Percentiles rank a stretch among this genome's conserved stretches.
phyloP scores from a whole-genome alignment of 2,329 filamentous ascomycete species.

The Aspergillus fructus region DNA sequence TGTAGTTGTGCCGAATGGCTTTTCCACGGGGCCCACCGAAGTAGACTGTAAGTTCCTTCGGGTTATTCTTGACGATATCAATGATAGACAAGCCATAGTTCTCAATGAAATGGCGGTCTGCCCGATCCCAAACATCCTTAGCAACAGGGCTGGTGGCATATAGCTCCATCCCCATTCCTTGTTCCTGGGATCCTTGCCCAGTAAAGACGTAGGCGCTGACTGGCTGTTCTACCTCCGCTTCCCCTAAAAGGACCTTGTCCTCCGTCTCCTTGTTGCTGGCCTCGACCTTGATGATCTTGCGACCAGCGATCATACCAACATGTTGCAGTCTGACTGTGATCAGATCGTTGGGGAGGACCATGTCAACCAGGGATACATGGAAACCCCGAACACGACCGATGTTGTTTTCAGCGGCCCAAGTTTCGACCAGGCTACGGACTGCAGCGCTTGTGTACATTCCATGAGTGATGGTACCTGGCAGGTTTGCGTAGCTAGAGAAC shows the following conservation, averaged over 20 bases:
- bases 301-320: conserved; percentile 93
- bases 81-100: conserved; percentile 99
- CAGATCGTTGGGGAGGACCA: conserved; percentile 96
- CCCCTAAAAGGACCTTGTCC: conserved; percentile 91
- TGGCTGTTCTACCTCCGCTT: conserved; percentile 97
- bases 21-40: conserved; percentile 97
- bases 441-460: conserved; percentile 99
- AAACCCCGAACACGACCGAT: conserved; percentile 96
- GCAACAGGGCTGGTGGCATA: conserved; percentile 92
- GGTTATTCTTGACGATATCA: conserved; percentile 99
- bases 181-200: conserved; percentile 96
- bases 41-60: conserved; percentile 96
- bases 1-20: conserved; percentile 97
- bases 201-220: conserved; percentile 97
- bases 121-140: conserved; percentile 96
- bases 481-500: conserved; percentile 91
- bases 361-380: conserved; percentile 94
- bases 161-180: conserved; percentile 99
- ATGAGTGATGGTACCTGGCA: conserved; percentile 96
- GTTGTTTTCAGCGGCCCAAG: conserved; percentile 98
- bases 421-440: conserved; percentile 93
- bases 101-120: conserved; percentile 96
- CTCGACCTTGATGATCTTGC: conserved; percentile 99
- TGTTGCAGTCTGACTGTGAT: conserved; percentile 95
- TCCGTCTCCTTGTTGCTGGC: conserved; percentile 93